Percentiles rank a stretch among this genome's conserved stretches.
Evolutionary conservation across 83 land plant genomes (phyloP).

Genomic region (Picea abies): DNA sequence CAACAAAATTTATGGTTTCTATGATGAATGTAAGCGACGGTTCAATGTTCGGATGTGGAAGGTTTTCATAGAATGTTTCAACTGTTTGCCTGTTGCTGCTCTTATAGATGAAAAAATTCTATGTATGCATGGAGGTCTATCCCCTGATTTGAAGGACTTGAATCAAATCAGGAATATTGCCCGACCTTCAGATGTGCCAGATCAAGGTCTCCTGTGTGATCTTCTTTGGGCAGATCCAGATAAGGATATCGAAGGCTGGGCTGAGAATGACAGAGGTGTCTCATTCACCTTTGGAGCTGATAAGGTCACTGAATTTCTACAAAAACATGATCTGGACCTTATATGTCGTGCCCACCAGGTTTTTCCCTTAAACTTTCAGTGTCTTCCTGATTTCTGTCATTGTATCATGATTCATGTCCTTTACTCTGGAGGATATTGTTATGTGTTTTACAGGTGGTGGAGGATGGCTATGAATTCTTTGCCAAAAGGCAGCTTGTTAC

Average conservation of each 20-base stretch:
- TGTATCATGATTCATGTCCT: background rate
- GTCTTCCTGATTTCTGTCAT: background rate
- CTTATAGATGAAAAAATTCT: conserved; percentile 60
- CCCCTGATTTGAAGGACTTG: conserved; percentile 54
- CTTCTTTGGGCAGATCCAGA: conserved; percentile 66
- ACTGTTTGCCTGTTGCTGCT: conserved; percentile 60
- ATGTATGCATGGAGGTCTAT: conserved; percentile 78
- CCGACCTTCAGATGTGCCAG: conserved; percentile 67
- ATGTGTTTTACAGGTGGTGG: conserved; percentile 48
- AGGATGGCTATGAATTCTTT: conserved; percentile 74
- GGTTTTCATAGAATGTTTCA: conserved; percentile 55
- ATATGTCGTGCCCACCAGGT: conserved; percentile 74
- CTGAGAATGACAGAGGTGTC: conserved; percentile 66
- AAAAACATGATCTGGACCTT: conserved; percentile 62
- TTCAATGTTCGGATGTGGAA: conserved; percentile 60
- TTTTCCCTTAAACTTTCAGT: conserved; percentile 6
- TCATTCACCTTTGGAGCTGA: conserved; percentile 60
- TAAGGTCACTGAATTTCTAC: conserved; percentile 51
- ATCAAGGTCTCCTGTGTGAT: conserved; percentile 58
- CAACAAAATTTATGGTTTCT: conserved; percentile 64
- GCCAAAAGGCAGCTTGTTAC: conserved; percentile 63
- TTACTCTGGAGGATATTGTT: background rate
- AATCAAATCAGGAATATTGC: conserved; percentile 43
- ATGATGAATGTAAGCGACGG: conserved; percentile 63
- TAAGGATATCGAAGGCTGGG: conserved; percentile 58